Evolutionary conservation across 1,284 basidiomycete species (phyloP).

Genomic region (Ceratobasidium sp.): DNA sequence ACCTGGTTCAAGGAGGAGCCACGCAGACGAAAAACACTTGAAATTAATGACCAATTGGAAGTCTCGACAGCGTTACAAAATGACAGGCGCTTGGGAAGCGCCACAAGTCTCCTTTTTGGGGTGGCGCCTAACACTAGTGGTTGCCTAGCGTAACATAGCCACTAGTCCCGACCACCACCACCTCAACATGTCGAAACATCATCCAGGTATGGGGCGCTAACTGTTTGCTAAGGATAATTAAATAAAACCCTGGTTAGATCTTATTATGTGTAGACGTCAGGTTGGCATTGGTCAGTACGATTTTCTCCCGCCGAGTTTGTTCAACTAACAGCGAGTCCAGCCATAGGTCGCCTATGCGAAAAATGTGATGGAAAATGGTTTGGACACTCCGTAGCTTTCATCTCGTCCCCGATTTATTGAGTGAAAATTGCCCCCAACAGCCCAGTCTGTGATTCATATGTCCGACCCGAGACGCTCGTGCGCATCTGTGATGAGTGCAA

Average conservation of each 20-base stretch:
- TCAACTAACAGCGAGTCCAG: conserved; percentile 59
- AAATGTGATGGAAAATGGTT: conserved; percentile 99
- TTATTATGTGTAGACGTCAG: conserved; percentile 97
- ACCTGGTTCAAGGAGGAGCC: no score
- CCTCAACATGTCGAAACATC: conserved; percentile 86
- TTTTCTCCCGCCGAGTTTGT: neutral
- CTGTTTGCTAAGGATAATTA: no score
- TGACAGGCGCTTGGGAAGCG: neutral
- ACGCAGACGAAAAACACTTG: neutral
- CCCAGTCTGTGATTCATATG: conserved; percentile 99
- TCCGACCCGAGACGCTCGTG: conserved; percentile 96
- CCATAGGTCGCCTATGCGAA: conserved; percentile 97
- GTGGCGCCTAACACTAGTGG: conserved; percentile 4
- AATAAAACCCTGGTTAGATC: conserved; percentile 66
- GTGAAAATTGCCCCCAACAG: conserved; percentile 61
- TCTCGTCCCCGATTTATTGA: neutral
- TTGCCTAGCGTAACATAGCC: conserved; percentile 1
- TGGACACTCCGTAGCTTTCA: conserved; percentile 52
- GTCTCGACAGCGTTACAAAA: neutral
- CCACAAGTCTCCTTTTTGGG: neutral
- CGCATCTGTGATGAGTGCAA: conserved; percentile 99
- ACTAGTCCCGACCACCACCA: conserved; percentile 36
- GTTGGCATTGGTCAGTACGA: conserved; percentile 87
- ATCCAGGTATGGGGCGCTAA: conserved; percentile 75
- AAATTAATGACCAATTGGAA: conserved; percentile 3